These are phyloP conservation scores for Phyllosticta paracitricarpa DNA, from an alignment of 2,329 filamentous ascomycete genomes.

Conservation along the genomic window DNA sequence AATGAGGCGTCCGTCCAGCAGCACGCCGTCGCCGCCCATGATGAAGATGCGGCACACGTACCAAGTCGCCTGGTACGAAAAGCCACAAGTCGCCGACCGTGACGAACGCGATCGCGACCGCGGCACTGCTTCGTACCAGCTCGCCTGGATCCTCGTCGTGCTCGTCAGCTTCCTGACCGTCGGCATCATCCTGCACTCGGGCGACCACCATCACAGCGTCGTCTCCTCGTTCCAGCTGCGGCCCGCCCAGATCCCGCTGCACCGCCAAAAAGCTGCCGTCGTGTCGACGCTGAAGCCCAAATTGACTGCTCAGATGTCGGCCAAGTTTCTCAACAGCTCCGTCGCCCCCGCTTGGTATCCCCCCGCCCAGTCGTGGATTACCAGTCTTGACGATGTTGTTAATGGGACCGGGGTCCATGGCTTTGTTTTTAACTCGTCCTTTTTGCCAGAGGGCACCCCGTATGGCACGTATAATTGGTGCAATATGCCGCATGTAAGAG, in stretches of 20 bases:
- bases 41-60: background rate
- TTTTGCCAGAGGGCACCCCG: conserved; percentile 39
- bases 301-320: background rate
- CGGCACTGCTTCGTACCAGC: background rate
- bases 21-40: background rate
- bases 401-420: conserved; percentile 56
- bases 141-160: background rate
- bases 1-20: background rate
- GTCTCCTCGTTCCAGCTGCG: background rate
- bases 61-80: background rate
- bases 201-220: background rate
- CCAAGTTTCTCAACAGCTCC: conserved; percentile 3
- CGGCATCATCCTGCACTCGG: background rate
- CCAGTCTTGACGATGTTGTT: conserved; percentile 50
- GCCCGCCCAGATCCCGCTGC: background rate
- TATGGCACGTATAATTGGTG: conserved; percentile 71
- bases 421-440: conserved; percentile 62
- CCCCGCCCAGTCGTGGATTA: conserved; percentile 39
- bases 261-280: background rate
- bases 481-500: conserved; percentile 78
- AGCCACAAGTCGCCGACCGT: background rate
- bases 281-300: background rate
- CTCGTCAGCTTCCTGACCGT: background rate
- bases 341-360: conserved; percentile 20
- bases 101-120: background rate